Conservation (phyloP, 192 early-diverging fungal species). For the Linderina pennispora region DNA sequence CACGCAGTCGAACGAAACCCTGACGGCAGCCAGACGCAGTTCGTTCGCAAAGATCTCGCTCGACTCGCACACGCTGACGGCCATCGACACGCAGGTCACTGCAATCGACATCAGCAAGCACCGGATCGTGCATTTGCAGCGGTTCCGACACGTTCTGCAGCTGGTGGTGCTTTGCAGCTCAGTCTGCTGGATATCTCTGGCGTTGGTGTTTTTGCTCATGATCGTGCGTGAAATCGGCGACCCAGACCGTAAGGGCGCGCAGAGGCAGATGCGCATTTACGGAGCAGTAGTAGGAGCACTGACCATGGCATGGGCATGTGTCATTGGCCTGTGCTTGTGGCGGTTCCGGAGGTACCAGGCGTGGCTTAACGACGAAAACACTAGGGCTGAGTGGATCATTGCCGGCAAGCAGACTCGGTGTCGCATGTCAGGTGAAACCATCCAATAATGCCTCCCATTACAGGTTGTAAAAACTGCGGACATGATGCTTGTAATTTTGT, state of each 20-base stretch:
- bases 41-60: too few relatives aligned
- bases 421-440: too few relatives aligned
- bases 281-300: too few relatives aligned
- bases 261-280: too few relatives aligned
- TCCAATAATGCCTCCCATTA: too few relatives aligned
- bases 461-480: too few relatives aligned
- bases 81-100: too few relatives aligned
- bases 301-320: background rate
- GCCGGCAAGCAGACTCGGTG: background rate
- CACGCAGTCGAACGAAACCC: too few relatives aligned
- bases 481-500: too few relatives aligned
- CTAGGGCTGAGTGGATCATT: background rate
- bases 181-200: conserved; percentile 12
- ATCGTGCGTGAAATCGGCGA: conserved; percentile 10
- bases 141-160: conserved; percentile 10
- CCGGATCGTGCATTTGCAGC: conserved; percentile 13
- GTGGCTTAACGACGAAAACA: background rate
- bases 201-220: conserved; percentile 13
- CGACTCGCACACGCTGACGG: too few relatives aligned
- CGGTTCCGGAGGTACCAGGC: background rate
- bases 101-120: conserved; percentile 1
- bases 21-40: too few relatives aligned
- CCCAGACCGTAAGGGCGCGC: too few relatives aligned
- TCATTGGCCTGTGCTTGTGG: background rate
- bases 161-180: conserved; percentile 22